Conservation (phyloP, 257 asterid genomes). For the Jacaranda copaia region DNA sequence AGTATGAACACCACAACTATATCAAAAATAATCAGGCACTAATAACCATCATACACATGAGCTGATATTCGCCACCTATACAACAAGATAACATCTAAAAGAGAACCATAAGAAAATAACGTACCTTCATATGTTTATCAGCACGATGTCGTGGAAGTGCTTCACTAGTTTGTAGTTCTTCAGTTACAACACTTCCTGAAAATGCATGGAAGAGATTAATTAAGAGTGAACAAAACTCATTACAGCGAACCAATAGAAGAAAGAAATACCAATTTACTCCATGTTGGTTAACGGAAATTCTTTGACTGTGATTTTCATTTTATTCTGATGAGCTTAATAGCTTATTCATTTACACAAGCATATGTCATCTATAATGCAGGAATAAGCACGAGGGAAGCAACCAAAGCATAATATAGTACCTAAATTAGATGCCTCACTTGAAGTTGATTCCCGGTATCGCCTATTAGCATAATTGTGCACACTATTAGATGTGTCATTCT, state of each 20-base stretch:
- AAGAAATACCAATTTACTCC: slow-evolving; percentile 15
- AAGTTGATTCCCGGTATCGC: slow-evolving; percentile 71
- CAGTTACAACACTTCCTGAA: slow-evolving; percentile 71
- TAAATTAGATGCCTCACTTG: slow-evolving; percentile 52
- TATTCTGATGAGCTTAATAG: background rate
- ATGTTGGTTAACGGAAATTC: slow-evolving; percentile 10
- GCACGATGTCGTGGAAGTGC: slow-evolving; percentile 42
- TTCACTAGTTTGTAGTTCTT: slow-evolving; percentile 44
- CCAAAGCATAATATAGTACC: slow-evolving; percentile 48
- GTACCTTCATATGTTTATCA: slow-evolving; percentile 55
- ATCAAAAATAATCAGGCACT: slow-evolving; percentile 13
- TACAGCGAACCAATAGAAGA: slow-evolving; percentile 1
- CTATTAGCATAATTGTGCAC: slow-evolving; percentile 47
- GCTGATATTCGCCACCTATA: background rate
- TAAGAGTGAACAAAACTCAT: background rate
- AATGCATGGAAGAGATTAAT: slow-evolving; percentile 11
- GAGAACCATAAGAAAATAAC: slow-evolving; percentile 17
- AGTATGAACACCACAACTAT: slow-evolving; percentile 2
- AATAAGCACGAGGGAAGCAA: background rate
- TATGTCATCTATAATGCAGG: background rate
- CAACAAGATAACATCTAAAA: background rate
- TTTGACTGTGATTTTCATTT: background rate
- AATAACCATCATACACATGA: background rate
- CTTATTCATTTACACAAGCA: too few relatives aligned
- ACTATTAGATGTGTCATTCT: slow-evolving; percentile 40